Conservation (phyloP, 1,284 basidiomycete genomes). For the Tremellales sp. region DNA sequence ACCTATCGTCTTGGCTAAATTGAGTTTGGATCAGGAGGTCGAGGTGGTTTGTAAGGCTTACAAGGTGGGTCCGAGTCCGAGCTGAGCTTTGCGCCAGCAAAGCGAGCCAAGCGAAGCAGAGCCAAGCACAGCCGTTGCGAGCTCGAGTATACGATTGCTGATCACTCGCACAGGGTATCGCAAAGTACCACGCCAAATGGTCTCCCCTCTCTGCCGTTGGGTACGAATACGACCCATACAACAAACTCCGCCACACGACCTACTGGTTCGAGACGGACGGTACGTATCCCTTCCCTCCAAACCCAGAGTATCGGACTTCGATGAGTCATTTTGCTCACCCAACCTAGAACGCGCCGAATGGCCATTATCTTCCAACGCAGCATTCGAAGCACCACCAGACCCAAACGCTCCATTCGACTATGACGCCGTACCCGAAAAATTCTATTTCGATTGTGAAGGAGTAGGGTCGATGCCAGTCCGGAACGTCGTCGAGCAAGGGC, state of each 20-base stretch:
- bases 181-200: constrained; percentile 99
- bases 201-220: constrained; percentile 91
- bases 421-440: constrained; percentile 76
- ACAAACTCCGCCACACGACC: constrained; percentile 91
- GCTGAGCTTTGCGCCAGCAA: not conserved
- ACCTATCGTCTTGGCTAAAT: constrained; percentile 84
- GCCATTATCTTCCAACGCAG: constrained; percentile 74
- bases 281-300: constrained; percentile 15
- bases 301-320: too few relatives aligned
- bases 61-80: constrained; percentile 59
- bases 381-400: constrained; percentile 72
- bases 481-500: constrained; percentile 79
- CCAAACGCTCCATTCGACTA: constrained; percentile 82
- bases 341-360: constrained; percentile 68
- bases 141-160: too few relatives aligned
- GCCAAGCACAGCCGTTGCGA: not conserved
- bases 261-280: constrained; percentile 88
- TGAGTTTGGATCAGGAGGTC: constrained; percentile 90
- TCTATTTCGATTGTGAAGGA: constrained; percentile 88
- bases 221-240: constrained; percentile 98
- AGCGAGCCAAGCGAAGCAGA: not conserved
- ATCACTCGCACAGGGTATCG: constrained; percentile 73
- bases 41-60: constrained; percentile 84
- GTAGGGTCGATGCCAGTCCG: constrained; percentile 83
- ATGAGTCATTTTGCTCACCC: too few relatives aligned